phyloP scores from a whole-genome alignment of 2,329 filamentous ascomycete genomes.

The Dactylella cylindrospora region DNA sequence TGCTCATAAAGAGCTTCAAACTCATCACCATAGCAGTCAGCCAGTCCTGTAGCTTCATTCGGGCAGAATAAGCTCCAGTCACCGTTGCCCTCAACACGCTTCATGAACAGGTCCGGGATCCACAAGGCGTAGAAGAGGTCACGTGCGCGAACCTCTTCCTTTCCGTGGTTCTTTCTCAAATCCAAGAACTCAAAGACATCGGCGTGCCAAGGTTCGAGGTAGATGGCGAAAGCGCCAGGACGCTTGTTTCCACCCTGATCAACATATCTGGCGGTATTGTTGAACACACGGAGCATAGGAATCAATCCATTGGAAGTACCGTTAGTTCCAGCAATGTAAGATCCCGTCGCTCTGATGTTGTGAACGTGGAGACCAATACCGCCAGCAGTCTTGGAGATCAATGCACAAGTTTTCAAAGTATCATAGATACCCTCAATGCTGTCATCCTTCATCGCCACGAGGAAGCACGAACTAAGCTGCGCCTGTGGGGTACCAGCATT shows the following conservation, averaged over 20 bases:
- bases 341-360: constrained; percentile 93
- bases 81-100: constrained; percentile 93
- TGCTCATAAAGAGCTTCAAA: constrained; percentile 92
- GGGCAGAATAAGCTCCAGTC: constrained; percentile 99
- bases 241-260: constrained; percentile 99
- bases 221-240: constrained; percentile 96
- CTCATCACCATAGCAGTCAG: constrained; percentile 95
- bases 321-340: constrained; percentile 97
- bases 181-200: constrained; percentile 98
- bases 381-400: constrained; percentile 99
- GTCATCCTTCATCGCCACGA: constrained; percentile 99
- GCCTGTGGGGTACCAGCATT: constrained; percentile 93
- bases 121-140: constrained; percentile 97
- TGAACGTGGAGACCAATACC: constrained; percentile 97
- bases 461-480: constrained; percentile 96
- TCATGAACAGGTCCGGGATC: constrained; percentile 99
- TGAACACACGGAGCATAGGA: constrained; percentile 97
- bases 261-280: constrained; percentile 98
- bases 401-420: constrained; percentile 96
- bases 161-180: constrained; percentile 97
- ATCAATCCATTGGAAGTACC: constrained; percentile 96
- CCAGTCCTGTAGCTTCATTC: constrained; percentile 90
- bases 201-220: constrained; percentile 97
- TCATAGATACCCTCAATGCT: constrained; percentile 99
- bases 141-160: constrained; percentile 94